These are phyloP conservation scores for Monilinia fructigena DNA, from an alignment of 2,329 filamentous ascomycete genomes.

Conservation along the genomic window DNA sequence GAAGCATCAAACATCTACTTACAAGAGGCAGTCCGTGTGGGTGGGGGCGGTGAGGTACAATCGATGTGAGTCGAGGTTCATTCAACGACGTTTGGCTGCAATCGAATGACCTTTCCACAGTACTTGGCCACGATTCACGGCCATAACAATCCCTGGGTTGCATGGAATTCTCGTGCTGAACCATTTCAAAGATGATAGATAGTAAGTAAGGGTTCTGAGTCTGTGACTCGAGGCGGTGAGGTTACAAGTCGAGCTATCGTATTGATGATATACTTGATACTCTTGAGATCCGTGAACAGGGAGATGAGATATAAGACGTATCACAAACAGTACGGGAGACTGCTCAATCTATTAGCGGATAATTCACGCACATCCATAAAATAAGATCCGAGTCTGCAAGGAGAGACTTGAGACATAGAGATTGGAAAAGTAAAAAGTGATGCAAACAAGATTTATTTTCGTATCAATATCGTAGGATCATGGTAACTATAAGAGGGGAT, in stretches of 20 bases:
- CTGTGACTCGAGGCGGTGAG: constrained; percentile 27
- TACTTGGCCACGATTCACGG: constrained; percentile 28
- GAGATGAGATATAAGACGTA: not conserved
- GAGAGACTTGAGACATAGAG: constrained; percentile 32
- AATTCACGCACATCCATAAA: constrained; percentile 8
- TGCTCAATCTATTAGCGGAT: not conserved
- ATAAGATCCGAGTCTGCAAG: constrained; percentile 16
- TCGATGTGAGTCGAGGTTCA: constrained; percentile 25
- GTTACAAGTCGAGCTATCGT: constrained; percentile 40
- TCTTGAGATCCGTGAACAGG: constrained; percentile 11
- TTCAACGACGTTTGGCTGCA: constrained; percentile 26
- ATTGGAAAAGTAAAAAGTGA: constrained; percentile 17
- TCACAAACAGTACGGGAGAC: constrained; percentile 27
- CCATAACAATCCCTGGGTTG: constrained; percentile 28
- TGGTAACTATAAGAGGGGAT: not conserved
- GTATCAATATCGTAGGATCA: constrained; percentile 8
- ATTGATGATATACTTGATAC: constrained; percentile 33
- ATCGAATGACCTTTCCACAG: constrained; percentile 30
- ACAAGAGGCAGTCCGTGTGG: constrained; percentile 18
- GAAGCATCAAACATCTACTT: not conserved
- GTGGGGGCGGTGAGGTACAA: constrained; percentile 22
- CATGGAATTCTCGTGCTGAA: constrained; percentile 28
- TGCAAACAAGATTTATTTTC: constrained; percentile 8
- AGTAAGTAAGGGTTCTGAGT: constrained; percentile 18
- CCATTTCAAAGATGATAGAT: constrained; percentile 32